phyloP scores from a whole-genome alignment of 805 yeast genomes.

The Starmerella davenportii region DNA sequence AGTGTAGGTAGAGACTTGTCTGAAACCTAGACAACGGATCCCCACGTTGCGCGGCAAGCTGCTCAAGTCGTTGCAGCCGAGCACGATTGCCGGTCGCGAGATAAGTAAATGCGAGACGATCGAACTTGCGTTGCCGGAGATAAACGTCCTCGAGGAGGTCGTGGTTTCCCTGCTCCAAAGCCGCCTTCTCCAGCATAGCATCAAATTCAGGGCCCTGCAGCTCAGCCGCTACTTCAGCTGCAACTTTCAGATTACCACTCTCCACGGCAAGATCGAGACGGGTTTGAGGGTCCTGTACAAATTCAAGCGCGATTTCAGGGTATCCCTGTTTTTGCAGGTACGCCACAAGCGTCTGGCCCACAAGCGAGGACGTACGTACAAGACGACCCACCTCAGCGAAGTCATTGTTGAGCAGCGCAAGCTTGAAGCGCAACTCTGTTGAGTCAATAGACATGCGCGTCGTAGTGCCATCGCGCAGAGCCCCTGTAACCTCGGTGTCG shows the following conservation, averaged over 20 bases:
- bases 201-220: conserved; percentile 53
- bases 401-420: conserved; percentile 74
- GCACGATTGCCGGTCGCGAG: conserved; percentile 62
- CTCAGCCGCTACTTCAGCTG: conserved; percentile 71
- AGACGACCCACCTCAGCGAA: conserved; percentile 82
- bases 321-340: conserved; percentile 87
- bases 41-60: conserved; percentile 75
- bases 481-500: conserved; percentile 57
- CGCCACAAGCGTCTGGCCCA: conserved; percentile 92
- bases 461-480: conserved; percentile 71
- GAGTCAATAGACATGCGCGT: conserved; percentile 73
- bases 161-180: conserved; percentile 75
- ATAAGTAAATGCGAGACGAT: conserved; percentile 77
- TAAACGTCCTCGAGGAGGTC: conserved; percentile 70
- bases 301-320: conserved; percentile 93
- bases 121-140: conserved; percentile 74
- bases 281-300: conserved; percentile 90
- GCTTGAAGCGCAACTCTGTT: conserved; percentile 91
- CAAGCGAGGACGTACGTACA: conserved; percentile 74
- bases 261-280: conserved; percentile 90
- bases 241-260: conserved; percentile 73
- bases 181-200: conserved; percentile 72
- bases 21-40: conserved; percentile 66
- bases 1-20: conserved; percentile 61
- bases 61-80: conserved; percentile 67